These are phyloP conservation scores for Globisporangium polare DNA, from an alignment of 352 stramenopile genomes.

Conservation along the genomic window DNA sequence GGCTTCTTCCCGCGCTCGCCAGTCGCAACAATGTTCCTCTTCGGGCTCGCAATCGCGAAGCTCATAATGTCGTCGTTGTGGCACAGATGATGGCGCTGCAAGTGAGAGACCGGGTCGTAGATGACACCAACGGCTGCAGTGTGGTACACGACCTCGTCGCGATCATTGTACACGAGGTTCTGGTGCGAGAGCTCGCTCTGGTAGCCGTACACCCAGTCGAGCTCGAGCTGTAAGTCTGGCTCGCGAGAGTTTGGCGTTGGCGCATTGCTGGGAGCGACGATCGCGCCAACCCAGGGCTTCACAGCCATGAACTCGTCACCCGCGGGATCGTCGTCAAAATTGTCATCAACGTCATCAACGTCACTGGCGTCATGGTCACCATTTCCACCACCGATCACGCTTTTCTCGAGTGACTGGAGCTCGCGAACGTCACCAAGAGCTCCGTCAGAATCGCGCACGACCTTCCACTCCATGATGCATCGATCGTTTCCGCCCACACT, in stretches of 20 bases:
- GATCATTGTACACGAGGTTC: slow-evolving; percentile 72
- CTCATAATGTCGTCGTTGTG: slow-evolving; percentile 89
- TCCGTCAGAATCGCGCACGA: slow-evolving; percentile 31
- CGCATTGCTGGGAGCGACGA: slow-evolving; percentile 72
- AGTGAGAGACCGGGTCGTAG: slow-evolving; percentile 59
- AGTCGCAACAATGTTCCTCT: slow-evolving; percentile 77
- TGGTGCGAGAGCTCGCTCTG: slow-evolving; percentile 70
- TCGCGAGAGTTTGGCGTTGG: slow-evolving; percentile 53
- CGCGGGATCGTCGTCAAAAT: slow-evolving; percentile 22
- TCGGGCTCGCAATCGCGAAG: slow-evolving; percentile 56
- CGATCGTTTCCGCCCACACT: slow-evolving; percentile 88
- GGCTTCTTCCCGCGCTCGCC: slow-evolving; percentile 80
- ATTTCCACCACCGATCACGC: background rate
- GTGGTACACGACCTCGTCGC: slow-evolving; percentile 84
- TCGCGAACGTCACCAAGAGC: slow-evolving; percentile 5
- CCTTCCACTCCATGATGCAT: slow-evolving; percentile 89
- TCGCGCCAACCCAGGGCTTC: slow-evolving; percentile 86
- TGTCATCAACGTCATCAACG: slow-evolving; percentile 6
- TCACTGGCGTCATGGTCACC: slow-evolving; percentile 14
- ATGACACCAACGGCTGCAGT: slow-evolving; percentile 85
- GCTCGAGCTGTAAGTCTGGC: slow-evolving; percentile 55
- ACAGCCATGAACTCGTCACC: slow-evolving; percentile 90
- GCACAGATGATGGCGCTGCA: slow-evolving; percentile 77
- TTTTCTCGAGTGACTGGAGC: slow-evolving; percentile 4
- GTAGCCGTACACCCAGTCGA: slow-evolving; percentile 87